Evolutionary conservation across 2,329 filamentous ascomycete species (phyloP), one percentile per base, ranked within the genome.

Genomic region (Cladosporium sp.): DNA sequence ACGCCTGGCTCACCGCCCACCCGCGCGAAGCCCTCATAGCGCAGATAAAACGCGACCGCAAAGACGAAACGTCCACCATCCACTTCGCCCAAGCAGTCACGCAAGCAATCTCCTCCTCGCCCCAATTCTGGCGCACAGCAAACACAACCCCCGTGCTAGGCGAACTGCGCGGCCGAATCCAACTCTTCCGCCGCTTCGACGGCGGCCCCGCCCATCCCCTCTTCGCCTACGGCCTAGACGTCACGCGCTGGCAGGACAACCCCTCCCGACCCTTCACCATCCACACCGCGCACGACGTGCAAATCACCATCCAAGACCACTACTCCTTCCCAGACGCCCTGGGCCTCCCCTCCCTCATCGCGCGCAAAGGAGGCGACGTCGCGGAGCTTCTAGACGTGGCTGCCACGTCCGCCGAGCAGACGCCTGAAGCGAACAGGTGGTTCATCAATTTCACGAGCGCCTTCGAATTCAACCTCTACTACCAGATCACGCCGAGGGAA

Each of bases 231-330:
- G 65, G 66, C 30, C 64, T 68, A 36, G 61, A 68, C 48, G 62
- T 68, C 3, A 60, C 56, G 9, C 49, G 55, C 38, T 68, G 66
- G 66, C 58, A 57, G 45, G 64, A 68, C 53, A 68, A 68, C 40
- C 64, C 63, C n/a, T 49, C 40, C 12, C 35, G 30, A 8, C 65
- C 66, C 2, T 68, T 68, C 53, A 67, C 61, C 4, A 67, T 76
- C 41, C 55, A 60, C 35, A 73, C 71, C 3, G 59, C 65, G 13
- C 62, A 64, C 15, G 58, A 61, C 20, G 63, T 69, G 3, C 62
- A 63, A 16, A 58, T 74, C 38, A 71, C 69, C 8, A 64, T 75
- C 7, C 73, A 76, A 62, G 73, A 76, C 59, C 73, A 75, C 61
- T 76, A 74, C 68, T 67, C 66, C 53, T 73, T 69, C 55, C 59